phyloP scores from a whole-genome alignment of 129 eudicot genomes.

The Saussurea involucrata region DNA sequence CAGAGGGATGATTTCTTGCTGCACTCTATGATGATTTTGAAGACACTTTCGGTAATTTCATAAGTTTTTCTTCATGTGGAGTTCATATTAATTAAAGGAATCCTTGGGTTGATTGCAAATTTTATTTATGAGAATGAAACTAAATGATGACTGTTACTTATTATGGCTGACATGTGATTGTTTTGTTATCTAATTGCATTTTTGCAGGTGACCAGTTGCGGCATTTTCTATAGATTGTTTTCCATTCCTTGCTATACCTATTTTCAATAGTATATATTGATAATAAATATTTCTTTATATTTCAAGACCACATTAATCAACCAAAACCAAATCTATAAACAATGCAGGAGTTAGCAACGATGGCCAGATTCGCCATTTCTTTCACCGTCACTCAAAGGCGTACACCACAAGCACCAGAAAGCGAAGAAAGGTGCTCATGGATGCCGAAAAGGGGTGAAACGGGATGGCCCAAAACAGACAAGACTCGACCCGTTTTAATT shows the following conservation, averaged over 20 bases:
- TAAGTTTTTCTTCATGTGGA: slow-evolving; percentile 3
- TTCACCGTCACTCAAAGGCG: slow-evolving; percentile 92
- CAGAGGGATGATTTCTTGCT: slow-evolving; percentile 80
- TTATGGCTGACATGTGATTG: slow-evolving; percentile 11
- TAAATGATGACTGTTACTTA: not conserved
- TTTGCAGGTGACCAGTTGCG: slow-evolving; percentile 56
- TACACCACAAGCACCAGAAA: slow-evolving; percentile 97
- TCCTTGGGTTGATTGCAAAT: not conserved
- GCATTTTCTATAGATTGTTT: slow-evolving; percentile 23
- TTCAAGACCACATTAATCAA: not conserved
- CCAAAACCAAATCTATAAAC: not conserved
- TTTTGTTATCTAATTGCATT: slow-evolving; percentile 18
- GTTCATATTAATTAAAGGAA: not conserved
- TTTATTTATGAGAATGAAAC: not conserved
- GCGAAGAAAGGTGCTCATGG: slow-evolving; percentile 81
- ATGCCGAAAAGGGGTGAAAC: slow-evolving; percentile 80
- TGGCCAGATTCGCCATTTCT: slow-evolving; percentile 89
- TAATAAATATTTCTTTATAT: not conserved
- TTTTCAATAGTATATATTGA: not conserved
- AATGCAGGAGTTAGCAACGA: slow-evolving; percentile 77
- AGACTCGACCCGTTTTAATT: slow-evolving; percentile 62
- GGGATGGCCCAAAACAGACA: slow-evolving; percentile 97
- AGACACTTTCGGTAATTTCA: slow-evolving; percentile 70
- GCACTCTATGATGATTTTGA: slow-evolving; percentile 73
- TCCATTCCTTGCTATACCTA: not conserved